Base-by-base conservation (phyloP, 2,329 filamentous ascomycete species). In the Pseudocercospora crystallina region DNA sequence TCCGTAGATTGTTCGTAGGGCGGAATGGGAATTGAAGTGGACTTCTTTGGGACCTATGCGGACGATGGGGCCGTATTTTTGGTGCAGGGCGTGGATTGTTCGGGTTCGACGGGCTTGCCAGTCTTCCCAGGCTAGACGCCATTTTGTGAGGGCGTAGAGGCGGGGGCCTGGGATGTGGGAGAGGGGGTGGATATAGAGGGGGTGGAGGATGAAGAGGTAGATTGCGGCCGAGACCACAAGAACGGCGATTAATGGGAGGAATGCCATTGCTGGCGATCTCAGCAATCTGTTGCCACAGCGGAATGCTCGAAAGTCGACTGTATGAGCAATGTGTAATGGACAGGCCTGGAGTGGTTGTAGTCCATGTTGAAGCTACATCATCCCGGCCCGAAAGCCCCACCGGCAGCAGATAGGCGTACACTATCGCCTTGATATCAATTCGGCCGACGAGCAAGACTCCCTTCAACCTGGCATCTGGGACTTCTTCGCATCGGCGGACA, bases 1-100 rank as follows among this genome's bases (percentile, higher is more conserved):
- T 8, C 79, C 78, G 61, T 82, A 81, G 15, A 82, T 81, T 0
- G 72, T 73, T n/a, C 73, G 71, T 33, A 81, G 54, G 0, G 78
- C 79, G 0, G 71, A 63, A 0, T 78, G 63, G 30, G 64, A 70
- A 51, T 71, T 72, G 59, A 73, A 74, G 2, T 72, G 69, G 56
- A 80, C 63, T 54, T 79, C 75, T 43, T 71, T 68, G 0, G 77
- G 77, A 17, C 36, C n/a, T 13, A 79, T 68, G 2, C 78, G 75
- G 1, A 80, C 75, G 1, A 69, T 72, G 0, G 73, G 62, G 5
- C 78, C 78, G 53, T 79, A 76, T 43, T 69, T 48, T 12, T 61
- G 43, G 53, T 81, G 78, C 0, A 81, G 62, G 0, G 51, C 45
- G 35, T 75, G 61, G 14, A 79, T 73, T 1, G 55, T 65, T 0